These are phyloP conservation scores for Phialemoniopsis sp. DNA, from an alignment of 2,329 filamentous ascomycete species.

Conservation along the genomic window DNA sequence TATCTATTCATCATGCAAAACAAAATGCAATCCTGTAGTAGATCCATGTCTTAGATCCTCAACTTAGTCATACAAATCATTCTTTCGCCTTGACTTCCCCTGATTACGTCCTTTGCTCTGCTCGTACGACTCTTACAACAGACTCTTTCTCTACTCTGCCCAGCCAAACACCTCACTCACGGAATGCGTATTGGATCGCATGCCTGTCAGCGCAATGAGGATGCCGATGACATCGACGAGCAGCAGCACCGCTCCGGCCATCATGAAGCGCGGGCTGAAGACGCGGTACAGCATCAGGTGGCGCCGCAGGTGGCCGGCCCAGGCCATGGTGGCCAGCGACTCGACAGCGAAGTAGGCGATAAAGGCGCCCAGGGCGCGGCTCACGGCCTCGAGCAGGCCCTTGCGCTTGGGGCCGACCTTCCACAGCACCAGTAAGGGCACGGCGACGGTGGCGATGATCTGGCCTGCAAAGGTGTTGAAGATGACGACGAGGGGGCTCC, in stretches of 20 bases:
- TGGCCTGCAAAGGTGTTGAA: conserved; percentile 89
- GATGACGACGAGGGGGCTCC: conserved; percentile 75
- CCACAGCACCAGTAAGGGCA: conserved; percentile 84
- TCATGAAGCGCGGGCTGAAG: conserved; percentile 88
- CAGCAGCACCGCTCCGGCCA: conserved; percentile 66
- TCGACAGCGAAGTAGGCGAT: conserved; percentile 79
- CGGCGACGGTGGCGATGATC: conserved; percentile 73
- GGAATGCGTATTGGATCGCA: conserved; percentile 72
- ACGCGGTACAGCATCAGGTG: conserved; percentile 97
- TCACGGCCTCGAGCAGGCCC: conserved; percentile 65
- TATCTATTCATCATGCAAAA: too few relatives aligned
- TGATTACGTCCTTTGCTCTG: too few relatives aligned
- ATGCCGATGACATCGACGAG: conserved; percentile 75
- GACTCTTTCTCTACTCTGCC: conserved; percentile 40
- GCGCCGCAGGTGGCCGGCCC: conserved; percentile 80
- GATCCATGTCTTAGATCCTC: too few relatives aligned
- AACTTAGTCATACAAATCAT: too few relatives aligned
- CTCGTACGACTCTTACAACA: too few relatives aligned
- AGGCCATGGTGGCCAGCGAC: conserved; percentile 80
- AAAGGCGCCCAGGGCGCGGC: conserved; percentile 69
- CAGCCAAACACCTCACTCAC: conserved; percentile 88
- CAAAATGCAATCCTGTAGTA: too few relatives aligned
- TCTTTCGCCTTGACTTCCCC: too few relatives aligned
- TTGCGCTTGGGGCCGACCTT: conserved; percentile 78
- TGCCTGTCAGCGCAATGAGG: conserved; percentile 66